Base-by-base conservation (phyloP, 352 stramenopile genomes). In the Paralagenidium karlingii region DNA sequence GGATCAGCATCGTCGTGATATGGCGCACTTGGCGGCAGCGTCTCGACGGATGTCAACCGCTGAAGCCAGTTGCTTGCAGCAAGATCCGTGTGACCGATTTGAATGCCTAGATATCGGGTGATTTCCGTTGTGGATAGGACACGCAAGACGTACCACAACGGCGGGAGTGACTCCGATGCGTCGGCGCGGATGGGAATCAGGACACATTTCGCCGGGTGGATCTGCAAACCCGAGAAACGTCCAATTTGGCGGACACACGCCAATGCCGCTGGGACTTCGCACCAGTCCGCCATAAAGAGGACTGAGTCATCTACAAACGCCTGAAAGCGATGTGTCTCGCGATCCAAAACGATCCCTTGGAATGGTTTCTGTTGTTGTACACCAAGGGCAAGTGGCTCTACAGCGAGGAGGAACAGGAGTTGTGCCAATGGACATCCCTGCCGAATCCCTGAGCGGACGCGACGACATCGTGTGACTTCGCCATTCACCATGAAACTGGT, bases 261-360 rank as follows among this genome's bases (percentile, higher is more conserved):
- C 8, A 43, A 16, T 0, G 49, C 6, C 11, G 1, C 22, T 4
- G 3, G 0, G 1, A 56, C 3, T 37, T 52, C 43, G 0, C 20
- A 15, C 5, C 33, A 34, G 1, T 33, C 2, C 1, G n/a, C 8
- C 0, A 56, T 3, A 24, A 49, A 55, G 0, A 55, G 34, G 3
- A 34, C 38, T 0, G 54, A 49, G 30, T 63, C 54, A 20, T 63
- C 54, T 1, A 63, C 49, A 36, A 62, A 58, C 2, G 40, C 45
- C n/a, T 49, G 47, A 4, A 52, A 45, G 8, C 11, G 9, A 16
- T 51, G 40, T 2, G 12, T 5, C 8, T 10, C 1, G 8, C n/a
- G 11, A 5, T 16, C 0, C 2, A 55, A 16, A 5, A 5, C 12
- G 16, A 51, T 49, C 0, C 42, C 51, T 2, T 24, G 5, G 5